Conservation (phyloP, 768 basidiomycete genomes). For the Podaxis sp. region DNA sequence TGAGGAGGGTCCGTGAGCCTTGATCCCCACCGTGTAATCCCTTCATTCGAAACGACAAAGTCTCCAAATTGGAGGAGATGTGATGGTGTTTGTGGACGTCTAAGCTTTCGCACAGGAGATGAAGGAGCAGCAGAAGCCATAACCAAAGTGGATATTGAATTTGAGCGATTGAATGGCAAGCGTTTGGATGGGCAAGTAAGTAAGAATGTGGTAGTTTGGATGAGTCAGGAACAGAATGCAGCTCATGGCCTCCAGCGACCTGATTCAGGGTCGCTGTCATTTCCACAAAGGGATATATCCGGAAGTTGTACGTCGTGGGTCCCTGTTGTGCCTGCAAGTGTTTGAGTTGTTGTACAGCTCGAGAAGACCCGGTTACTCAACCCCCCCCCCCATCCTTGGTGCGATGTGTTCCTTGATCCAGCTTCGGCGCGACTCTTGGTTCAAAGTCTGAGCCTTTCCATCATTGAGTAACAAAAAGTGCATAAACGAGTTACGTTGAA, state of each 20-base stretch:
- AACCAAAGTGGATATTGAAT: not conserved
- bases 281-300: not conserved
- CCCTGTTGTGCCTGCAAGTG: not conserved
- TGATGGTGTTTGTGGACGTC: not conserved
- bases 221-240: slow-evolving; percentile 2
- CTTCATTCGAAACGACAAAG: slow-evolving; percentile 1
- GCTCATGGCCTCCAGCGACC: not conserved
- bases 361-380: not conserved
- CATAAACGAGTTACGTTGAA: not conserved
- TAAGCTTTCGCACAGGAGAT: not conserved
- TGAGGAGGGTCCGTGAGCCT: not conserved
- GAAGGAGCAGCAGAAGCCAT: not conserved
- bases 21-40: slow-evolving; percentile 3
- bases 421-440: not conserved
- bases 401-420: not conserved
- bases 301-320: not conserved
- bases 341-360: not conserved
- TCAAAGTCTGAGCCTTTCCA: not conserved
- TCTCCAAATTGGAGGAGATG: slow-evolving; percentile 6
- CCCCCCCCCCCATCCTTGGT: not conserved
- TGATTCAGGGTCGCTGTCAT: not conserved
- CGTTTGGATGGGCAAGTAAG: not conserved
- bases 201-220: not conserved
- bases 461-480: not conserved
- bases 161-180: not conserved